phyloP scores from a whole-genome alignment of 2,329 filamentous ascomycete species.

The Diaporthe nobilis region DNA sequence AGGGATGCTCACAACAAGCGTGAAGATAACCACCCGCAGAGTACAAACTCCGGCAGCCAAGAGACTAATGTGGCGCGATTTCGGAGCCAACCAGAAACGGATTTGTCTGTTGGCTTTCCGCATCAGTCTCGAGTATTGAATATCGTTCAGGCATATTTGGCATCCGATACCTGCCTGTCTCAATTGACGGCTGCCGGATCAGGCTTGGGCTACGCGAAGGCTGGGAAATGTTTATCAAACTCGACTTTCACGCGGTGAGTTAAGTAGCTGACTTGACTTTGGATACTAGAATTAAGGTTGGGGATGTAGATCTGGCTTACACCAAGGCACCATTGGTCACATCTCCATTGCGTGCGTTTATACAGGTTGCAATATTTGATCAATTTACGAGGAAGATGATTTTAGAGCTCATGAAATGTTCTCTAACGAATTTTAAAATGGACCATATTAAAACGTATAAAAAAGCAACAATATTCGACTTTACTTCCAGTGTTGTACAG shows the following conservation, averaged over 20 bases:
- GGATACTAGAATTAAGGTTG: neutral
- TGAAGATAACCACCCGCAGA: neutral
- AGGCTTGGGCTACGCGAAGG: neutral
- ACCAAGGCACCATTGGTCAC: neutral
- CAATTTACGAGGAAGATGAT: accelerated
- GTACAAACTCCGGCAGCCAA: constrained; percentile 20
- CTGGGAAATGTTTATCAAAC: neutral
- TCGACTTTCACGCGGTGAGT: neutral
- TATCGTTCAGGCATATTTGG: neutral
- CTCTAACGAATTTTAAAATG: too few relatives aligned
- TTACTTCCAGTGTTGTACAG: neutral
- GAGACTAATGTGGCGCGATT: constrained; percentile 9
- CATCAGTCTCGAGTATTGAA: neutral
- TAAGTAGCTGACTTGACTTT: neutral
- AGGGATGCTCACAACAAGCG: neutral
- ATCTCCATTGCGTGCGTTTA: neutral
- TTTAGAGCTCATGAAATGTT: neutral
- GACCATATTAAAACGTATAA: neutral
- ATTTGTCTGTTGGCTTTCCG: constrained; percentile 3
- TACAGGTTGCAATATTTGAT: neutral
- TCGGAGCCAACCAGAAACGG: neutral
- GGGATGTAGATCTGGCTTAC: neutral
- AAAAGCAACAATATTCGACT: neutral
- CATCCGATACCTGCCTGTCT: neutral
- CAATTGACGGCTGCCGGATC: neutral